Base-by-base conservation (phyloP, 2,329 filamentous ascomycete genomes). In the Xylaria sp. region DNA sequence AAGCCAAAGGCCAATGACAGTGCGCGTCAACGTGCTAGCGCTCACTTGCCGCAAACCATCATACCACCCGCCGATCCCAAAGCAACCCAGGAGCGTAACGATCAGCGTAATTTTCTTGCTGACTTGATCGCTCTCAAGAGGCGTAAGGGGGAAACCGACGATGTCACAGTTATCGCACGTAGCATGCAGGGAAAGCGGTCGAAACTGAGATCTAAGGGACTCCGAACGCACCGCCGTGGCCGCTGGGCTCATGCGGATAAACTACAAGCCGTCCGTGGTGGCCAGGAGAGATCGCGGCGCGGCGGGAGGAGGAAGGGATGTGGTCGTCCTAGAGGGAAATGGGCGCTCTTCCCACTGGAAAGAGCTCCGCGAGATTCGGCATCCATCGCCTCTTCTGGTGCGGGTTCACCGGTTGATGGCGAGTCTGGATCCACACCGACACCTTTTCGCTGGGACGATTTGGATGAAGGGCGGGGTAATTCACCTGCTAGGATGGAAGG, bases 111-210 rank as follows among this genome's bases (percentile, higher is more conserved):
- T 32, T 93, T 93, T 75, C 80, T 93, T 1, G 87, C 91, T 73
- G 87, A 87, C 32, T 75, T 94, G 27, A 91, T 90, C 72, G 84
- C 85, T 13, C 79, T 91, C 60, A 93, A 93, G 78, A 84, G 84
- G 58, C 84, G 84, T 32, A 88, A 84, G 72, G 90, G 90, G 8
- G 90, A 93, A 78, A 83, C 78, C 21, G 91, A 93, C 75, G 81
- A 87, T 18, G 89, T 92, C 29, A 91, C 90, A 0, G 84, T 90
- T 3, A 65, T 76, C 12, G 75, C 74, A 1, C 72, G 71, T 57
- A 70, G 68, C 50, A 71, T 72, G 70, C 70, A 71, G 18, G 65
- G 64, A 1, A 66, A 66, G 18, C 51, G 55, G 32, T 44, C 55
- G 5, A 63, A 51, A 1, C n/a, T 21, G 21, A 63, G 44, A 47